A percentile compares a stretch with the other conserved stretches of the same genome.
These are phyloP conservation scores for Diversispora eburnea DNA, from an alignment of 192 early-diverging fungal genomes.

Conservation along the genomic window DNA sequence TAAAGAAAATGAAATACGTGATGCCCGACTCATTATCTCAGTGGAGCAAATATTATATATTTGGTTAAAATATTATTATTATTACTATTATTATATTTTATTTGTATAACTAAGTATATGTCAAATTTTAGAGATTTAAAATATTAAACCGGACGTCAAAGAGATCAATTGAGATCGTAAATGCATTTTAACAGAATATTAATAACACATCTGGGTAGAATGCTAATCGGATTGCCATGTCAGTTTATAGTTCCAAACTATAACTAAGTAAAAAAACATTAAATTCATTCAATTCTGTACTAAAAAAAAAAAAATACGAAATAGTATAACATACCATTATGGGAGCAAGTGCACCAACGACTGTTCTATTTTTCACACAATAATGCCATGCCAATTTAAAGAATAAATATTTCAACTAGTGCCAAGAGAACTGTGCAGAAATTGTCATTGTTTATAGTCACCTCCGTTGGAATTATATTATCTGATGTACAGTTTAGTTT, in stretches of 20 bases:
- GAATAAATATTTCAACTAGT: neutral
- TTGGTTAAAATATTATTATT: too few relatives aligned
- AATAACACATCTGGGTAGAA: neutral
- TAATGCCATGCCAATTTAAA: neutral
- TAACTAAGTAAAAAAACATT: neutral
- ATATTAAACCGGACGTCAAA: too few relatives aligned
- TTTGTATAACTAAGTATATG: too few relatives aligned
- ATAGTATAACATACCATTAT: neutral
- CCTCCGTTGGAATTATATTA: neutral
- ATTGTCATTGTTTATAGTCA: neutral
- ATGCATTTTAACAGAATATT: neutral
- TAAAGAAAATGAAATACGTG: too few relatives aligned
- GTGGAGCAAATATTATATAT: too few relatives aligned
- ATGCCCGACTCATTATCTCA: too few relatives aligned
- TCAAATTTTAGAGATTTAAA: too few relatives aligned
- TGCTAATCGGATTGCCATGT: neutral
- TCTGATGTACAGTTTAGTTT: neutral
- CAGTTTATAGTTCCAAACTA: neutral
- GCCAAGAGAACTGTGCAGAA: neutral
- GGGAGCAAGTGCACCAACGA: neutral
- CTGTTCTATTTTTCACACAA: neutral
- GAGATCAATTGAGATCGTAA: neutral
- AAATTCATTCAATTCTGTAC: neutral
- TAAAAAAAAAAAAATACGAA: neutral
- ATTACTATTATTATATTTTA: too few relatives aligned